phyloP scores from a whole-genome alignment of 2,329 filamentous ascomycete genomes.

The Pestalotiopsis fici region DNA sequence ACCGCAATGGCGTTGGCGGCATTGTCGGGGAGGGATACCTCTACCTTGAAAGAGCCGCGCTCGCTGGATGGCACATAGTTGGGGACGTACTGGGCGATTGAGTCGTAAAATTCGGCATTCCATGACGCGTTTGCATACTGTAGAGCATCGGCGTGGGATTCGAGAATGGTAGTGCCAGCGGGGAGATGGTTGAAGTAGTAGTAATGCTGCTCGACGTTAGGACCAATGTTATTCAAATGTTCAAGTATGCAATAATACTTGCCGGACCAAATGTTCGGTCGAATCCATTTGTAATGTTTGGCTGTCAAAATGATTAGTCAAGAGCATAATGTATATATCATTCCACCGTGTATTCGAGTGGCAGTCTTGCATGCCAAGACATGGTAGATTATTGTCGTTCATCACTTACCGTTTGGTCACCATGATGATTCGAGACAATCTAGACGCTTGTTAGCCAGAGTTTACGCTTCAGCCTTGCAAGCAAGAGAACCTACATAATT shows the following conservation, averaged over 20 bases:
- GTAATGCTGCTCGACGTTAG: slow-evolving; percentile 39
- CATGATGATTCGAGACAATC: slow-evolving; percentile 61
- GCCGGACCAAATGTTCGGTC: slow-evolving; percentile 64
- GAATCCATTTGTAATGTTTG: slow-evolving; percentile 65
- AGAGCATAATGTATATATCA: too few relatives aligned
- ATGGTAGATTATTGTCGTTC: not conserved
- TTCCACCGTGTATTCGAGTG: fast-evolving
- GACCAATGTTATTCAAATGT: not conserved
- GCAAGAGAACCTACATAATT: slow-evolving; percentile 48
- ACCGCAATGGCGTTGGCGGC: slow-evolving; percentile 56
- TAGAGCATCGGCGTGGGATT: slow-evolving; percentile 54
- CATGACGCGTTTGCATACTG: slow-evolving; percentile 51
- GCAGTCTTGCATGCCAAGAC: not conserved
- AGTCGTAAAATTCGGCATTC: slow-evolving; percentile 64
- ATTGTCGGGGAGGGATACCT: slow-evolving; percentile 50
- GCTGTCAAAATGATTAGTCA: slow-evolving; percentile 21
- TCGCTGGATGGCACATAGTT: slow-evolving; percentile 56
- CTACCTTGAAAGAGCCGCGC: slow-evolving; percentile 51
- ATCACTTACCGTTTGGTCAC: slow-evolving; percentile 46
- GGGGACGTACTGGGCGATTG: slow-evolving; percentile 59
- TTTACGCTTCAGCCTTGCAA: not conserved
- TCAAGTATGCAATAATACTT: not conserved
- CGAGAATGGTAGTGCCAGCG: slow-evolving; percentile 42
- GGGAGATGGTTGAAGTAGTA: slow-evolving; percentile 63
- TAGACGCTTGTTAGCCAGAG: not conserved